phyloP scores from a whole-genome alignment of 2,329 filamentous ascomycete genomes.

The Raffaelea arxii region DNA sequence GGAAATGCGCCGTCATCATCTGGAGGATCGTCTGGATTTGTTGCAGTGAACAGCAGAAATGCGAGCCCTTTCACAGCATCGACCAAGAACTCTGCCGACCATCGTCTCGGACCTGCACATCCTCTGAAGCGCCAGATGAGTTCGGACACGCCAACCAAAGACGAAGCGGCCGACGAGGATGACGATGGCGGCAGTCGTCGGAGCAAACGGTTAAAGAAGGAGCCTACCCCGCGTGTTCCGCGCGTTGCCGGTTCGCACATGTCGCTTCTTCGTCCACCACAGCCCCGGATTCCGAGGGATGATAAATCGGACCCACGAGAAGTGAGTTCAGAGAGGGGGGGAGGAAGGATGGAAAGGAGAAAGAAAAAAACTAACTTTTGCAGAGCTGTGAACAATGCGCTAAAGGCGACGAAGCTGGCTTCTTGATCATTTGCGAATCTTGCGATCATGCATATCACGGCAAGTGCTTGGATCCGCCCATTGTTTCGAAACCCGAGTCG shows the following conservation, averaged over 20 bases:
- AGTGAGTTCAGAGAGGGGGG: slow-evolving; percentile 15
- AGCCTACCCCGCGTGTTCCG: no score
- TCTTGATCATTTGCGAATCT: slow-evolving; percentile 76
- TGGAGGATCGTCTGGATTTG: slow-evolving; percentile 32
- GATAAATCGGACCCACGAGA: slow-evolving; percentile 36
- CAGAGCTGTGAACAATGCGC: slow-evolving; percentile 82
- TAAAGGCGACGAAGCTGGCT: slow-evolving; percentile 61
- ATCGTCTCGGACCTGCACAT: slow-evolving; percentile 46
- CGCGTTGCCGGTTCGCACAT: slow-evolving; percentile 95
- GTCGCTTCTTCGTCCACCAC: slow-evolving; percentile 80
- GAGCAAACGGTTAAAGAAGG: slow-evolving; percentile 89
- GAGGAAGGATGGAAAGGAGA: not conserved
- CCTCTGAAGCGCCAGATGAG: slow-evolving; percentile 71
- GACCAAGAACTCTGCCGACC: slow-evolving; percentile 55
- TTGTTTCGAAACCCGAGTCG: slow-evolving; percentile 65
- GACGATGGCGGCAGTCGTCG: slow-evolving; percentile 66
- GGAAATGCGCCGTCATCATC: slow-evolving; percentile 38
- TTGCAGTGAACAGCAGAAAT: slow-evolving; percentile 54
- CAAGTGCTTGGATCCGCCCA: slow-evolving; percentile 76
- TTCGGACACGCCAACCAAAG: slow-evolving; percentile 41
- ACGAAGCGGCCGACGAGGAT: slow-evolving; percentile 37
- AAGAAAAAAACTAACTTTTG: not conserved
- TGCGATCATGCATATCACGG: slow-evolving; percentile 86
- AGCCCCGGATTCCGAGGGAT: slow-evolving; percentile 53
- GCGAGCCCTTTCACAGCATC: slow-evolving; percentile 56